Percentiles rank a stretch among this genome's conserved stretches.
Evolutionary conservation across 164 flowering plant genomes (phyloP).

Genomic region (Aristolochia californica): DNA sequence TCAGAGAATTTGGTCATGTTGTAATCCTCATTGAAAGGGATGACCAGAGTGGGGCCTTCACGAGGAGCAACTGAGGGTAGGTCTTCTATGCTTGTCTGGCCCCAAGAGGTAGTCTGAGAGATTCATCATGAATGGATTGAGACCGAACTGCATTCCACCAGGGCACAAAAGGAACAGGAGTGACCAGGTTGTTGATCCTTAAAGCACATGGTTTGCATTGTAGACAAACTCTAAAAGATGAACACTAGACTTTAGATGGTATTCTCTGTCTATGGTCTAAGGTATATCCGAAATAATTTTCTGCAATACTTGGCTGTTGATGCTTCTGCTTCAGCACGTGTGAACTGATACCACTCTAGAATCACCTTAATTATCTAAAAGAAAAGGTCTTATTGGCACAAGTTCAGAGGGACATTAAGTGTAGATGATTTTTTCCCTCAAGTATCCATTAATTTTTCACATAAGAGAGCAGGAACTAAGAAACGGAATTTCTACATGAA

Average conservation of each 20-base stretch:
- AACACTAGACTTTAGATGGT: neutral
- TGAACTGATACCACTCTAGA: too few species aligned
- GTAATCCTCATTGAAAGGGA: constrained; percentile 12
- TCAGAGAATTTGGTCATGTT: constrained; percentile 32
- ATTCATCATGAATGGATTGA: constrained; percentile 25
- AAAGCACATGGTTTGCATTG: constrained; percentile 33
- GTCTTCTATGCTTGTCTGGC: constrained; percentile 15
- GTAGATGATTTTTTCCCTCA: neutral
- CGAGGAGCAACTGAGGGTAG: constrained; percentile 11
- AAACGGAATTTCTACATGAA: too few species aligned
- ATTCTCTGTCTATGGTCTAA: too few species aligned
- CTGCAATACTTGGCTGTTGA: too few species aligned
- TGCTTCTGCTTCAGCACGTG: too few species aligned
- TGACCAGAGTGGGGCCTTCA: constrained; percentile 10
- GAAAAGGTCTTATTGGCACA: neutral
- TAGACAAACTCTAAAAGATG: neutral
- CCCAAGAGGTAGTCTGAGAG: constrained; percentile 22
- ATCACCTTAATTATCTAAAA: too few species aligned
- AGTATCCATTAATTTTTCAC: too few species aligned
- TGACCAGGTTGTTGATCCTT: constrained; percentile 42
- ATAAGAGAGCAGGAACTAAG: too few species aligned
- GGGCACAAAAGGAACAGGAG: constrained; percentile 25
- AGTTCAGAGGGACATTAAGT: neutral
- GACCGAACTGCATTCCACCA: constrained; percentile 41
- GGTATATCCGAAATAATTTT: too few species aligned